These are phyloP conservation scores for Rusavskia elegans DNA, from an alignment of 495 filamentous ascomycete species.

Conservation along the genomic window DNA sequence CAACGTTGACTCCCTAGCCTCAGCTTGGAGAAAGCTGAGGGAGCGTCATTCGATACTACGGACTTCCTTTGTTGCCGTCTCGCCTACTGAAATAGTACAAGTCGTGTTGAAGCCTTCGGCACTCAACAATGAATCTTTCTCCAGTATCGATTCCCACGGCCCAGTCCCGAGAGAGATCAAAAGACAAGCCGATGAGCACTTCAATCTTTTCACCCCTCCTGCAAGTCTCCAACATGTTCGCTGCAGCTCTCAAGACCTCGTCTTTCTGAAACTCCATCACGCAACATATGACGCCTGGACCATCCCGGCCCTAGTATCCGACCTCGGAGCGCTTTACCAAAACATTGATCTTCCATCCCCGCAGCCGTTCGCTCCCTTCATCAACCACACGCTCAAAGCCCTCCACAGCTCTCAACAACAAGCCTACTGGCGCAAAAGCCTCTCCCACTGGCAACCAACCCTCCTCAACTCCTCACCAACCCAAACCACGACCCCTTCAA, in stretches of 20 bases:
- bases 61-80: constrained; percentile 40
- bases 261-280: constrained; percentile 20
- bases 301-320: constrained; percentile 16
- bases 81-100: constrained; percentile 18
- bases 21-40: constrained; percentile 42
- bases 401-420: not conserved
- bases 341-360: constrained; percentile 1
- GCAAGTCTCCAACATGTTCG: constrained; percentile 15
- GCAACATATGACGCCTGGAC: constrained; percentile 23
- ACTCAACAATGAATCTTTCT: constrained; percentile 14
- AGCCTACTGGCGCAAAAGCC: constrained; percentile 5
- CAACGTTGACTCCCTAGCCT: constrained; percentile 19
- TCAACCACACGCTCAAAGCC: constrained; percentile 8
- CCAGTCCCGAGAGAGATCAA: constrained; percentile 9
- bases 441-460: not conserved
- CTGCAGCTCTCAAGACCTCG: constrained; percentile 12
- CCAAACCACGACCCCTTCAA: not conserved
- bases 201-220: constrained; percentile 17
- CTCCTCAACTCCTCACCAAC: not conserved
- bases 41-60: constrained; percentile 40
- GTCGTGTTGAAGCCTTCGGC: constrained; percentile 18
- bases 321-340: constrained; percentile 16
- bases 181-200: constrained; percentile 12
- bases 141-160: constrained; percentile 6
- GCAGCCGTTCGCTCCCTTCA: constrained; percentile 13